Evolutionary conservation across 805 yeast genomes (phyloP), one percentile per base, ranked within the genome.

Genomic region (Kluyveromyces siamensis): DNA sequence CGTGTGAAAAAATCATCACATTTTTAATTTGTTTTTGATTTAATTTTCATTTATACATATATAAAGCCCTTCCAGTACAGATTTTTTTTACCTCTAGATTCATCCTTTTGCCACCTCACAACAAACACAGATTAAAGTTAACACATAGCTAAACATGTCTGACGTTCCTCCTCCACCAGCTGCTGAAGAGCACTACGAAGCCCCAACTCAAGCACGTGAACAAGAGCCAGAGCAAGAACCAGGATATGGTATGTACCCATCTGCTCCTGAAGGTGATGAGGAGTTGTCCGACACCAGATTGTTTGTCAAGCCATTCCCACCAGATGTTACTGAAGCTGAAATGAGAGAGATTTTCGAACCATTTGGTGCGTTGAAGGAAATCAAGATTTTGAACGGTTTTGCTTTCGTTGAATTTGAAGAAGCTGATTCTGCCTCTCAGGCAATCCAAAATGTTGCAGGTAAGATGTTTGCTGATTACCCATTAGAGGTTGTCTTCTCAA

Each of bases 351-450:
- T 80, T 62, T 84, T 85, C 62, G 65, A 80, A 18, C 75, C 79
- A 49, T 75, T 74, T 52, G 95, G 91, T 57, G 77, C 84, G 44
- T 70, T 85, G 58, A 72, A 74, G 52, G 88, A 83, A 61, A 79
- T 83, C 47, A 81, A 81, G 63, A 68, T 84, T 56, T 74, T 83
- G 75, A 83, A 84, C 59, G 96, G 96, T 40, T 86, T 81, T 62
- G 97, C 95, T 25, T 90, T 87, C 65, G 85, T 91, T 51, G 95
- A 90, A 66, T 93, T 80, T 60, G 88, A 80, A 64, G 77, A 74
- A 50, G 75, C 81, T 50, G 93, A 82, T 44, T 73, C 77, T 49
- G 96, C 91, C 53, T 68, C 75, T 59, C 70, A 72, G 62, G 96
- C 95, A n/a, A 74, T 91, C 58, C 83, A 77, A 45, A 80, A 80